Conservation (phyloP, 2,329 filamentous ascomycete genomes). For the Ilyonectria destructans region DNA sequence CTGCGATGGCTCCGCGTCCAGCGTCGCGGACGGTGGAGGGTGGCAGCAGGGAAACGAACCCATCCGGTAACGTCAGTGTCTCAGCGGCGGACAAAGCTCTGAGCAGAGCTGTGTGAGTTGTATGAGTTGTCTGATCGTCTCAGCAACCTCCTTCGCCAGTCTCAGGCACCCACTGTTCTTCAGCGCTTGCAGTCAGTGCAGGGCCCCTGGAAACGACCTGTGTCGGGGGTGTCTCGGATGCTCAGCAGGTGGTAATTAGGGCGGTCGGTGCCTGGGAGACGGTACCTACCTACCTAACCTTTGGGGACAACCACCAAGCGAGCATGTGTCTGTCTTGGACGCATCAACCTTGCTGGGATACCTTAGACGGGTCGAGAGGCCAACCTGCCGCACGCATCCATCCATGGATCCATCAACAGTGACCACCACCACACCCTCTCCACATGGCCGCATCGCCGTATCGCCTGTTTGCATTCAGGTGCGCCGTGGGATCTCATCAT, state of each 20-base stretch:
- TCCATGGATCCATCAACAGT: too few relatives aligned
- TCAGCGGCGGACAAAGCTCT: too few relatives aligned
- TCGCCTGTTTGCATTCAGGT: slow-evolving; percentile 25
- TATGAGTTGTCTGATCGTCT: neutral
- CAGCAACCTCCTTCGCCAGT: slow-evolving; percentile 6
- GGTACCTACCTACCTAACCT: too few relatives aligned
- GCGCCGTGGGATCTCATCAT: slow-evolving; percentile 9
- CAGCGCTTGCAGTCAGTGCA: neutral
- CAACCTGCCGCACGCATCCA: too few relatives aligned
- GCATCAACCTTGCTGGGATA: too few relatives aligned
- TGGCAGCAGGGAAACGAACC: neutral
- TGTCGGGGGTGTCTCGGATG: neutral
- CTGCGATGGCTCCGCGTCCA: neutral
- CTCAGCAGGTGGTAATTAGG: too few relatives aligned
- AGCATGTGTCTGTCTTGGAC: neutral
- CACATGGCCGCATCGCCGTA: neutral
- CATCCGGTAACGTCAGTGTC: too few relatives aligned
- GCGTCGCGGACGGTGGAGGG: neutral
- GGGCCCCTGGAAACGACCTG: slow-evolving; percentile 15
- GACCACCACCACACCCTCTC: neutral
- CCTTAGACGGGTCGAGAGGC: too few relatives aligned
- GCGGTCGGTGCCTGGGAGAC: too few relatives aligned
- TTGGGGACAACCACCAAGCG: too few relatives aligned
- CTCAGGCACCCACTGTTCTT: neutral
- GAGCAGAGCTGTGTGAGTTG: too few relatives aligned